Base-by-base conservation (phyloP, 2,329 filamentous ascomycete species). In the Thielaviopsis populi region DNA sequence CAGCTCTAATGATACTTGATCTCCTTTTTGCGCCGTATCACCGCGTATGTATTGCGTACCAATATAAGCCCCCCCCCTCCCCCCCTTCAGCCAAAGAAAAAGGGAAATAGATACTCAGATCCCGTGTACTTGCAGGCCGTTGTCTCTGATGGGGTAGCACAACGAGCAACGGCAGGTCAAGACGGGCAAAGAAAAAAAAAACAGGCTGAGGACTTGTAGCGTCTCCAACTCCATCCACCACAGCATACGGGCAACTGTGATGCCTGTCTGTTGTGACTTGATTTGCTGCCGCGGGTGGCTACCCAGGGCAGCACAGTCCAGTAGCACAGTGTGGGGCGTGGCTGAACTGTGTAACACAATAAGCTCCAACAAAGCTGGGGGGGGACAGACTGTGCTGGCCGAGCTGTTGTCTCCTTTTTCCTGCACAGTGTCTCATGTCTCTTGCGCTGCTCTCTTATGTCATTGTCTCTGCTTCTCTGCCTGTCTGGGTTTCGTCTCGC, bases 111-210 rank as follows among this genome's bases (percentile, higher is more conserved):
- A 63, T 27, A 64, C 43, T 60, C 41, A 59, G 62, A 64, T 64
- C 62, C 69, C 70, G 69, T 69, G 68, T 70, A 67, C 70, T 68
- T 71, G 70, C 70, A 70, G 68, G 66, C 64, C 22, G 42, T 64
- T 67, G 68, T 71, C 67, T 71, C 69, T 71, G 70, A 71, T 71
- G 68, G 63, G 63, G 69, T 70, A 37, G 60, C 64, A 71, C 70
- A 63, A 8, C 17, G 24, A n/a, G 30, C n/a, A n/a, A 50, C 19
- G n/a, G 24, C 22, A 54, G 22, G 27, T 54, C 27, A 54, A 50
- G 46, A 10, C 10, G 19, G 19, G 19, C 1, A 50, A 24, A 22
- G 19, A 50, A 22, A 50, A n/a, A 22, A n/a, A 10, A 15, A 8
- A 19, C 43, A 19, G 17, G 11, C 17, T n/a, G 19, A 48, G 19